phyloP scores from a whole-genome alignment of 2,329 filamentous ascomycete genomes.

The Capronia epimyces region DNA sequence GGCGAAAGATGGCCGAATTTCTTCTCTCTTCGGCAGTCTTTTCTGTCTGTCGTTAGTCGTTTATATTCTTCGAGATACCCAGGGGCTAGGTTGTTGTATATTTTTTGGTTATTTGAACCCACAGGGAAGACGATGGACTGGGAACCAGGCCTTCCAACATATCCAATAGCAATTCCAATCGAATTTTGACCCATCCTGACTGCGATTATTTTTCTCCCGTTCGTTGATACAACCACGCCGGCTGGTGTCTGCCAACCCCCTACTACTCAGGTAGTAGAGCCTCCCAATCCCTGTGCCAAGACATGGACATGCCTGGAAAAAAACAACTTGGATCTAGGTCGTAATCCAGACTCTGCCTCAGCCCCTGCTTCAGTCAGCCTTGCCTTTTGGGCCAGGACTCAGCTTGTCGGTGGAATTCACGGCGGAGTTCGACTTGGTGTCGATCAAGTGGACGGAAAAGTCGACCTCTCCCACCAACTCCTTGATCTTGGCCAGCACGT shows the following conservation, averaged over 20 bases:
- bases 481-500: conserved; percentile 56
- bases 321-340: not conserved
- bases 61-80: conserved; percentile 6
- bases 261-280: too few relatives aligned
- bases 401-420: not conserved
- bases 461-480: conserved; percentile 68
- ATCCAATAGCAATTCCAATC: too few relatives aligned
- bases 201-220: too few relatives aligned
- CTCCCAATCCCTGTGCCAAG: too few relatives aligned
- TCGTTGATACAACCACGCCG: too few relatives aligned
- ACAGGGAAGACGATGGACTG: not conserved
- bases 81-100: not conserved
- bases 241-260: too few relatives aligned
- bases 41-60: not conserved
- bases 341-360: too few relatives aligned
- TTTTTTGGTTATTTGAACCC: not conserved
- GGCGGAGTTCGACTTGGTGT: conserved; percentile 22
- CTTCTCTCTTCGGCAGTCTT: not conserved
- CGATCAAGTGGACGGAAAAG: conserved; percentile 61
- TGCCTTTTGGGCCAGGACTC: not conserved
- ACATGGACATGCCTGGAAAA: not conserved
- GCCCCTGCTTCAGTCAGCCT: not conserved
- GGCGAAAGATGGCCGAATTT: not conserved
- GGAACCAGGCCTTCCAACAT: not conserved
- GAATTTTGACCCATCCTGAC: not conserved